Percentiles rank a stretch among this genome's conserved stretches.
phyloP scores from a whole-genome alignment of 352 stramenopile species.

The Stephanocyclus meneghinianus region DNA sequence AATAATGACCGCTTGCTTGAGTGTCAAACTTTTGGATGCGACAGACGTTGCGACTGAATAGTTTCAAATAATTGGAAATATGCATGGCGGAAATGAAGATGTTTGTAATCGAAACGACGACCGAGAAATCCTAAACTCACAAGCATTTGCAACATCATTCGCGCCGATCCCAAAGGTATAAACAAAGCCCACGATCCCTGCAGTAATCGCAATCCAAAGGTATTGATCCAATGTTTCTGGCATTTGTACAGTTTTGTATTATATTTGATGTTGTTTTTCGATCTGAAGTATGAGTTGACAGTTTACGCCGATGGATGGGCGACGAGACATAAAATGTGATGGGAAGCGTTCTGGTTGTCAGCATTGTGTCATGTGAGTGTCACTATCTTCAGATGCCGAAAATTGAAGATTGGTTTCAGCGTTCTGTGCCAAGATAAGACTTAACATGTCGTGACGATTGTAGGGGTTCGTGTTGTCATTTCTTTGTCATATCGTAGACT shows the following conservation, averaged over 20 bases:
- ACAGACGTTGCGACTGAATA: conserved; percentile 50
- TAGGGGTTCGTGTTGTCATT: too few relatives aligned
- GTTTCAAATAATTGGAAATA: neutral
- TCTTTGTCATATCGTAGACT: too few relatives aligned
- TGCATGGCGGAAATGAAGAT: neutral
- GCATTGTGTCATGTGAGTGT: too few relatives aligned
- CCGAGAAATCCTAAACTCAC: neutral
- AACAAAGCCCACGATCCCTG: conserved; percentile 10
- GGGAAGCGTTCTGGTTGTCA: neutral
- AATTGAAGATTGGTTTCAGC: too few relatives aligned
- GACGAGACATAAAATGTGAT: neutral
- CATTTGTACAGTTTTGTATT: conserved; percentile 2
- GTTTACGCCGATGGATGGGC: neutral
- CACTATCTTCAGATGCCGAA: too few relatives aligned
- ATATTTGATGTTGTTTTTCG: neutral
- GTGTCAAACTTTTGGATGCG: conserved; percentile 82
- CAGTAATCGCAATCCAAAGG: conserved; percentile 19
- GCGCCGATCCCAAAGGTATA: conserved; percentile 25
- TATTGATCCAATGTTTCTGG: conserved; percentile 22
- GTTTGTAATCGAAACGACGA: neutral
- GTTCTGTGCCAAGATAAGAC: too few relatives aligned
- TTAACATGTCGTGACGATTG: too few relatives aligned
- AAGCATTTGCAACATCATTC: conserved; percentile 38
- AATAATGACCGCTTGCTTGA: conserved; percentile 83
- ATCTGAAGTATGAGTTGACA: neutral